These are phyloP conservation scores for Trypanosoma mega DNA, from an alignment of 208 protist genomes.

Conservation along the genomic window DNA sequence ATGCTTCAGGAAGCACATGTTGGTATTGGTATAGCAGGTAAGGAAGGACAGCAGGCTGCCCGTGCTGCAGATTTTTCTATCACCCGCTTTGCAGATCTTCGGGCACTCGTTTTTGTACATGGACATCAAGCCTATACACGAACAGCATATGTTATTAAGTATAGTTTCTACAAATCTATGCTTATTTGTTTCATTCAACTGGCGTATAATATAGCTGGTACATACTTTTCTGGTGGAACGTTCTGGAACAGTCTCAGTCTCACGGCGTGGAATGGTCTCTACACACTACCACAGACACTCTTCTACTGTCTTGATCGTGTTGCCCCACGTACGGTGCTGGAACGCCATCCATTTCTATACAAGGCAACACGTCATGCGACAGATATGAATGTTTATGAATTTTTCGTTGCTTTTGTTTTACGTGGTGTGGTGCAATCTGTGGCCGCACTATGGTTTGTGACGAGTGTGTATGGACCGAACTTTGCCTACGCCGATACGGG, in stretches of 20 bases:
- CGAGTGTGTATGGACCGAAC: slow-evolving; percentile 30
- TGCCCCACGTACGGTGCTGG: slow-evolving; percentile 71
- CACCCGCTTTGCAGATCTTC: slow-evolving; percentile 91
- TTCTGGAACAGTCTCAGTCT: slow-evolving; percentile 93
- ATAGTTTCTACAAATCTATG: slow-evolving; percentile 98
- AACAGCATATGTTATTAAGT: slow-evolving; percentile 94
- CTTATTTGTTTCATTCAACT: slow-evolving; percentile 93
- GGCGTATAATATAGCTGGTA: slow-evolving; percentile 71
- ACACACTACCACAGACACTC: slow-evolving; percentile 88
- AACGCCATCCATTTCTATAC: slow-evolving; percentile 74
- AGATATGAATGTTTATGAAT: slow-evolving; percentile 65
- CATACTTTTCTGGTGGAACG: slow-evolving; percentile 70
- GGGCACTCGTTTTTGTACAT: slow-evolving; percentile 93
- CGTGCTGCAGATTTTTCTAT: slow-evolving; percentile 94
- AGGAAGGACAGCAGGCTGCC: slow-evolving; percentile 93
- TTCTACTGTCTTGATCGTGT: slow-evolving; percentile 89
- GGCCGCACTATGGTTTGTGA: slow-evolving; percentile 53
- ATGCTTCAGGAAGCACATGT: slow-evolving; percentile 96
- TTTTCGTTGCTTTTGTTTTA: slow-evolving; percentile 68
- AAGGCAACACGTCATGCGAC: slow-evolving; percentile 46
- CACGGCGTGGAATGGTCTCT: slow-evolving; percentile 90
- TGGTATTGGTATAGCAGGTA: slow-evolving; percentile 90
- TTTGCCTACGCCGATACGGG: slow-evolving; percentile 44
- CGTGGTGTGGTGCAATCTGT: slow-evolving; percentile 79
- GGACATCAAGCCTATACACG: slow-evolving; percentile 92